These are phyloP conservation scores for Physcomitrium patens DNA, from an alignment of 225 moss, liverwort and hornwort genomes.

Conservation along the genomic window DNA sequence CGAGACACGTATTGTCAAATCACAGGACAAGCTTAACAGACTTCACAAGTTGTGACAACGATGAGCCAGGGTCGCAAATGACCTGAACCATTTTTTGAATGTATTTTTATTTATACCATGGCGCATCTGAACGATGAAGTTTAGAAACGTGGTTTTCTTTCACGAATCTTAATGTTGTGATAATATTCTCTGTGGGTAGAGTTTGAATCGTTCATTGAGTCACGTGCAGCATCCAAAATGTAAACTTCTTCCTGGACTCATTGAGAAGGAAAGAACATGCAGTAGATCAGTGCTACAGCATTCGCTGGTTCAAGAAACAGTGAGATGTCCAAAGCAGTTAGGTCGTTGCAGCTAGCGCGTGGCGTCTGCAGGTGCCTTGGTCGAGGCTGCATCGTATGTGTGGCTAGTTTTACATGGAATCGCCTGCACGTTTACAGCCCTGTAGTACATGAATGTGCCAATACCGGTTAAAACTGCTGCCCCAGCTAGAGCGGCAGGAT, in stretches of 20 bases:
- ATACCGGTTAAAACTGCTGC: slow-evolving; percentile 58
- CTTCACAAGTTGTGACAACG: no score
- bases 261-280: background rate
- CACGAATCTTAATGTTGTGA: background rate
- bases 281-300: background rate
- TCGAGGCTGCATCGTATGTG: slow-evolving; percentile 37
- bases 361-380: slow-evolving; percentile 35
- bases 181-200: no score
- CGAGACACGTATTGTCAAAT: no score
- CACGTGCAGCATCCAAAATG: background rate
- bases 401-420: slow-evolving; percentile 35
- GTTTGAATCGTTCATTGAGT: no score
- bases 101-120: no score
- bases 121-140: background rate
- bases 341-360: background rate
- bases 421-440: slow-evolving; percentile 38
- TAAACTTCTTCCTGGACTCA: slow-evolving; percentile 15
- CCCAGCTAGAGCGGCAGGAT: slow-evolving; percentile 58
- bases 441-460: slow-evolving; percentile 60
- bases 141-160: background rate
- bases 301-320: background rate
- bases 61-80: no score
- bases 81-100: no score
- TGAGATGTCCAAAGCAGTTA: background rate
- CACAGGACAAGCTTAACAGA: no score